These are phyloP conservation scores for Gamarada debralockiae DNA, from an alignment of 495 filamentous ascomycete species.

Conservation along the genomic window DNA sequence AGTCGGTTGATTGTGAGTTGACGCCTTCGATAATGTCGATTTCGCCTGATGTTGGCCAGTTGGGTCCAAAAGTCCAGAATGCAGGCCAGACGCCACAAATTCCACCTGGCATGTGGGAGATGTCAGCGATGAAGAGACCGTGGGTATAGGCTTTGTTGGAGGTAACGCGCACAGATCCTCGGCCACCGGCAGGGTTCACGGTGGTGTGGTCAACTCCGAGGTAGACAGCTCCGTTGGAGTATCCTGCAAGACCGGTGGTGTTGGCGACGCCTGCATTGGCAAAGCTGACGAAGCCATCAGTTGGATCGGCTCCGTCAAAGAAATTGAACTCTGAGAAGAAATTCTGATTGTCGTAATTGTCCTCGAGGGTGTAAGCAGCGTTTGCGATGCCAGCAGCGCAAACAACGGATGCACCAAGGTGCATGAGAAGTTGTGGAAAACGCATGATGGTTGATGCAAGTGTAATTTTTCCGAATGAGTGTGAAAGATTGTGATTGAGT, in stretches of 20 bases:
- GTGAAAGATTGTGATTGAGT: background rate
- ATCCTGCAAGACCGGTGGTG: conserved; percentile 50
- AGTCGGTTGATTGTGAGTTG: conserved; percentile 59
- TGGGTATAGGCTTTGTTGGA: conserved; percentile 64
- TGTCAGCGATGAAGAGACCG: conserved; percentile 70
- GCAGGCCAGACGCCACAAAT: conserved; percentile 61
- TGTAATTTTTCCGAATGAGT: background rate
- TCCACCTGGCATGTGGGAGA: conserved; percentile 72
- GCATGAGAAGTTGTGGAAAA: conserved; percentile 8
- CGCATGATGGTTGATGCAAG: conserved; percentile 7
- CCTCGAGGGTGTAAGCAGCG: conserved; percentile 29
- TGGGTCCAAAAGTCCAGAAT: conserved; percentile 67
- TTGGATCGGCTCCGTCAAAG: conserved; percentile 55
- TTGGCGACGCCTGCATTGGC: conserved; percentile 53
- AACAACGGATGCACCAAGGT: conserved; percentile 5
- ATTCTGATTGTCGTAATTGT: conserved; percentile 43
- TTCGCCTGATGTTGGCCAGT: conserved; percentile 79
- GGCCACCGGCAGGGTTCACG: conserved; percentile 46
- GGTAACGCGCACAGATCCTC: conserved; percentile 62
- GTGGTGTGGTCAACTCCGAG: conserved; percentile 51
- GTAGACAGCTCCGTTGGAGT: conserved; percentile 43
- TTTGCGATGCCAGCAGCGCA: conserved; percentile 17
- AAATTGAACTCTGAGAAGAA: conserved; percentile 57
- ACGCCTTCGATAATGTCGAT: conserved; percentile 93
- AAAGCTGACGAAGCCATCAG: conserved; percentile 68